Conservation (phyloP, 352 stramenopile genomes). For the Blastocystis sp. region DNA sequence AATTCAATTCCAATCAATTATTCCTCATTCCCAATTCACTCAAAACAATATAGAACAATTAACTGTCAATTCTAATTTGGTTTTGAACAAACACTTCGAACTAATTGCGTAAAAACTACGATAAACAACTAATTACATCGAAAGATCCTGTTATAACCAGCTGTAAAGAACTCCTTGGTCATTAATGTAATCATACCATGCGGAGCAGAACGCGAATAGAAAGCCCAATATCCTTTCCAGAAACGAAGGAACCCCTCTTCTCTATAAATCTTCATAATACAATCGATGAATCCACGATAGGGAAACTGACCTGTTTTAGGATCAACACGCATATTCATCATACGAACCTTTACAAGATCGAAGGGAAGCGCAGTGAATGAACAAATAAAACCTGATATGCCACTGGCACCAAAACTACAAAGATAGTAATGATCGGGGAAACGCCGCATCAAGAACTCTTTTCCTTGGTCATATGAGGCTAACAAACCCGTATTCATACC, state of each 20-base stretch:
- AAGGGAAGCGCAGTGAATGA: conserved; percentile 95
- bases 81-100: not conserved
- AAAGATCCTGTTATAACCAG: conserved; percentile 30
- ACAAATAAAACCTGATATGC: conserved; percentile 91
- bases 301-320: conserved; percentile 82
- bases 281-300: conserved; percentile 90
- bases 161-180: conserved; percentile 80
- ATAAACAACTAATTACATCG: not conserved
- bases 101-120: not conserved
- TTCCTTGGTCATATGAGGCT: conserved; percentile 95
- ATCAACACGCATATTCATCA: conserved; percentile 94
- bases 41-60: not conserved
- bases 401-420: conserved; percentile 84
- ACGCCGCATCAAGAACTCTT: not conserved
- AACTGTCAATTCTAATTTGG: not conserved
- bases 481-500: conserved; percentile 99
- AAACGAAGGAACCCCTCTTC: conserved; percentile 93
- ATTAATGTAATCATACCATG: conserved; percentile 99
- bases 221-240: conserved; percentile 94
- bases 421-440: conserved; percentile 72
- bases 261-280: conserved; percentile 86
- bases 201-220: conserved; percentile 93
- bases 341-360: conserved; percentile 93
- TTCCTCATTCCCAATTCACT: not conserved
- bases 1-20: not conserved